A percentile compares a stretch with the other conserved stretches of the same genome.
Conservation (phyloP, 164 flowering plant species). For the Magnolia kwangsiensis region DNA sequence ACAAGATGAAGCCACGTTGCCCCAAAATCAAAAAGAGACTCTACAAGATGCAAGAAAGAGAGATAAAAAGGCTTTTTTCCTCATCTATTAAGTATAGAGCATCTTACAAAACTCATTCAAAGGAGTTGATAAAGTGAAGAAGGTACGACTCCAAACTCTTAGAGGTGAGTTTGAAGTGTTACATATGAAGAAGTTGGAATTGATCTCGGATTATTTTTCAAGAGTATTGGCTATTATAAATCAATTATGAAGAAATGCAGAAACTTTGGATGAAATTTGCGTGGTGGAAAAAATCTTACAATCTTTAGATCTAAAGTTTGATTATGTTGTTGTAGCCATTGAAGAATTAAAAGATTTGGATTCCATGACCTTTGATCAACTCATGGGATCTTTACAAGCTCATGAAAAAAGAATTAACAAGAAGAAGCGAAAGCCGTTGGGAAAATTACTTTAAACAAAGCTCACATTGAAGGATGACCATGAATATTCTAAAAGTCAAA, state of each 20-base stretch:
- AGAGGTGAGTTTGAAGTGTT: too few relatives aligned
- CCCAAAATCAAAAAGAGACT: too few relatives aligned
- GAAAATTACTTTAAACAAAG: not conserved
- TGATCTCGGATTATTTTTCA: not conserved
- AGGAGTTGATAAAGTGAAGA: too few relatives aligned
- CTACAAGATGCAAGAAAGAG: too few relatives aligned
- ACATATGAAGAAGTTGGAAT: too few relatives aligned
- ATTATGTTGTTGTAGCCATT: not conserved
- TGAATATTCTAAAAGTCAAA: not conserved
- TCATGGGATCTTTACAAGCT: not conserved
- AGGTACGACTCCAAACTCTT: too few relatives aligned
- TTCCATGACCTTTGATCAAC: not conserved
- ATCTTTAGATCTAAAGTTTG: not conserved
- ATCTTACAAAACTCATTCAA: too few relatives aligned
- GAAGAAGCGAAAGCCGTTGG: not conserved
- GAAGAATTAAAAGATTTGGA: not conserved
- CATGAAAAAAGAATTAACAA: not conserved
- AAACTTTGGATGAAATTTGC: not conserved
- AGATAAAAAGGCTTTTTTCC: too few relatives aligned
- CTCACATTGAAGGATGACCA: not conserved
- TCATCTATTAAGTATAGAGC: too few relatives aligned
- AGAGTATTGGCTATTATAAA: not conserved
- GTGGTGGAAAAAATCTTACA: not conserved
- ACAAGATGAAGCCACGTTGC: too few relatives aligned
- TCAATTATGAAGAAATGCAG: not conserved